Conservation (phyloP, 306 rosid species). For the Citrullus mucosospermus region DNA sequence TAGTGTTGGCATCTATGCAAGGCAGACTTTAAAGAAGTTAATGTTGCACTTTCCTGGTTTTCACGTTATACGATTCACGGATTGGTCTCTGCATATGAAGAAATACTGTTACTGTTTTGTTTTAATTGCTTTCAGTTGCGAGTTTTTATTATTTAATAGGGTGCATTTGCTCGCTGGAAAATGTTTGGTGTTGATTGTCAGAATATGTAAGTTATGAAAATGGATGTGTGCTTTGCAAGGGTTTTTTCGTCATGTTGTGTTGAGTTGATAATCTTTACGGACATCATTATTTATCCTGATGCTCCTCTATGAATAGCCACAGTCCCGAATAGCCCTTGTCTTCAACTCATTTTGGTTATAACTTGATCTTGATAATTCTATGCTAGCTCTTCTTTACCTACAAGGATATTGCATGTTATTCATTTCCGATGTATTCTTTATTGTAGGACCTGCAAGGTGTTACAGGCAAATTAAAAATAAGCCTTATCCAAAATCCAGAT, state of each 20-base stretch:
- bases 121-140: neutral
- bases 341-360: neutral
- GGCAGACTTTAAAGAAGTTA: neutral
- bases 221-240: neutral
- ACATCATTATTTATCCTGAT: neutral
- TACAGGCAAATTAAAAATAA: slow-evolving; percentile 2
- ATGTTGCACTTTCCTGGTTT: neutral
- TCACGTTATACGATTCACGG: neutral
- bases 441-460: slow-evolving; percentile 6
- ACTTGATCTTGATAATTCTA: neutral
- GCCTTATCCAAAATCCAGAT: slow-evolving; percentile 1
- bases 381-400: neutral
- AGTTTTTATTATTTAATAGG: neutral
- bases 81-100: neutral
- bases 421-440: neutral
- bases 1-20: neutral
- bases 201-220: neutral
- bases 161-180: neutral
- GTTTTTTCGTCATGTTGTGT: neutral
- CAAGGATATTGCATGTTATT: neutral
- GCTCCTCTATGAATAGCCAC: neutral
- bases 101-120: neutral
- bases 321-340: neutral
- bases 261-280: neutral
- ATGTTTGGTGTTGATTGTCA: neutral